Base-by-base conservation (phyloP, 2,329 filamentous ascomycete species). In the Rhinocladiella mackenziei region DNA sequence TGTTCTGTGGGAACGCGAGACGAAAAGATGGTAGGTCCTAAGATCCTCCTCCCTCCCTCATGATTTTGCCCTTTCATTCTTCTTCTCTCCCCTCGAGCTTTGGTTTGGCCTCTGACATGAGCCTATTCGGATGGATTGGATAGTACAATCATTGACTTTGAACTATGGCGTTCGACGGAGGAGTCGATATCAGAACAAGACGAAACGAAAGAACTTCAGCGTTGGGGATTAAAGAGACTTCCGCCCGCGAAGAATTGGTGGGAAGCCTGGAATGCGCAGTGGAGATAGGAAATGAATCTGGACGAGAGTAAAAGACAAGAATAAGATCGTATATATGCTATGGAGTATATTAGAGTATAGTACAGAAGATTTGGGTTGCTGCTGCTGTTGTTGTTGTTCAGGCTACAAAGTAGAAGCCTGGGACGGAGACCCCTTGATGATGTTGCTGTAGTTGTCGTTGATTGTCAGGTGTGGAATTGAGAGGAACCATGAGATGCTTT, bases 61-160 rank as follows among this genome's bases (percentile, higher is more conserved):
- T 26, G 23, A 26, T 26, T 8, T 26, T 26, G 8, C n/a, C 8
- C 2, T 2, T 26, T 2, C n/a, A n/a, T n/a, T n/a, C n/a, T n/a
- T n/a, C n/a, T n/a, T n/a, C n/a, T n/a, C n/a, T n/a, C n/a, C n/a
- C n/a, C n/a, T n/a, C n/a, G 8, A 2, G 23, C n/a, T 2, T 26
- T 26, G 23, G 23, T 8, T 8, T 26, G 23, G 23, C 23, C 23
- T n/a, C n/a, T n/a, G n/a, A n/a, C n/a, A n/a, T n/a, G n/a, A n/a
- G n/a, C n/a, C n/a, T n/a, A n/a, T n/a, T n/a, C n/a, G n/a, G n/a
- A n/a, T n/a, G n/a, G n/a, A n/a, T n/a, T 33, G 13, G 31, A 14
- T 13, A 50, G 46, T 29, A 51, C 44, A 18, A 53, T 56, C 15
- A 55, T 56, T 26, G 54, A 56, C 31, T 55, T 56, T 29, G 54